Conservation (phyloP, 2,329 filamentous ascomycete species). For the Pseudogymnoascus sp. region DNA sequence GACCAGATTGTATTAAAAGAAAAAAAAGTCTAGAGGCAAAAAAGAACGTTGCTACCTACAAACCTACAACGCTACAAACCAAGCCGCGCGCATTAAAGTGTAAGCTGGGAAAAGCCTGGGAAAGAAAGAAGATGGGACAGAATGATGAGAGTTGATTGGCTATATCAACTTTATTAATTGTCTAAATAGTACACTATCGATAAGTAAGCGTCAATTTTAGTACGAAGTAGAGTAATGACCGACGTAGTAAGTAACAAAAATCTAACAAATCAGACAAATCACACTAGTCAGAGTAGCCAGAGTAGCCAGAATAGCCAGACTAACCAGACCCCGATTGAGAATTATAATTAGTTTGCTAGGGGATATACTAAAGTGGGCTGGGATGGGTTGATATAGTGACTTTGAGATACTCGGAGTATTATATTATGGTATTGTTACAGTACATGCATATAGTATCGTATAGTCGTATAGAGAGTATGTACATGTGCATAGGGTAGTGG, state of each 20-base stretch:
- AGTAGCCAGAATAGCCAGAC: not conserved
- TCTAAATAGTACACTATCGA: conserved; percentile 1
- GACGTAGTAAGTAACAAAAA: not conserved
- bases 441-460: not conserved
- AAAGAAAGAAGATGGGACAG: not conserved
- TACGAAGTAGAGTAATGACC: not conserved
- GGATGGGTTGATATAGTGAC: not conserved
- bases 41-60: not conserved
- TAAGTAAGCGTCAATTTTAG: conserved; percentile 6
- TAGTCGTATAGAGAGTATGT: not conserved
- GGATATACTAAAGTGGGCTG: not conserved
- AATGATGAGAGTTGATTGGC: not conserved
- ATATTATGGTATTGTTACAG: not conserved
- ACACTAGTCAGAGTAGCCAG: not conserved
- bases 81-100: not conserved
- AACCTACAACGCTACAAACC: not conserved
- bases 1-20: not conserved
- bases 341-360: not conserved
- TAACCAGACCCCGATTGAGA: conserved; percentile 1
- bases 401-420: not conserved
- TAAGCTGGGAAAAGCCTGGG: not conserved
- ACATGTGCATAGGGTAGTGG: not conserved
- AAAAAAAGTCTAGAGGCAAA: conserved; percentile 8
- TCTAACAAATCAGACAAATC: not conserved
- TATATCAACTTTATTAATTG: not conserved